Evolutionary conservation across 2,329 filamentous ascomycete species (phyloP).

Genomic region (Diaporthe velutina): DNA sequence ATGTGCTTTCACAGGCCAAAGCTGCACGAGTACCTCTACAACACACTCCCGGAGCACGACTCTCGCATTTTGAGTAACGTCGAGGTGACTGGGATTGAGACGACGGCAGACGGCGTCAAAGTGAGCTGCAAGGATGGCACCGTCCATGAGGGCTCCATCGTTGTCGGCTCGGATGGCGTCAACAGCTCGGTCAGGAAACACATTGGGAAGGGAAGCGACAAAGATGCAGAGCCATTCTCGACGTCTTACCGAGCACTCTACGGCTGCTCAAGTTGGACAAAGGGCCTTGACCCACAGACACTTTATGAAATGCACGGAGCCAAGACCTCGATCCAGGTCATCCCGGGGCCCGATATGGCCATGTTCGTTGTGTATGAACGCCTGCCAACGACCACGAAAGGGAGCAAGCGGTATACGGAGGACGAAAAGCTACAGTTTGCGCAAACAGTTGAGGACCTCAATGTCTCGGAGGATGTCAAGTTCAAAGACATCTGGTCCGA

Average conservation of each 20-base stretch:
- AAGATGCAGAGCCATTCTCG: slow-evolving; percentile 38
- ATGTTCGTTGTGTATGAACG: slow-evolving; percentile 41
- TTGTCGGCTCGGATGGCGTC: slow-evolving; percentile 46
- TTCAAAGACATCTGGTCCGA: slow-evolving; percentile 40
- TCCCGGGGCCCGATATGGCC: slow-evolving; percentile 29
- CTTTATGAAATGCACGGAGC: slow-evolving; percentile 40
- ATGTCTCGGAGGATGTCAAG: slow-evolving; percentile 36
- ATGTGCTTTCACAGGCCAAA: slow-evolving; percentile 43
- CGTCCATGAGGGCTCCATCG: slow-evolving; percentile 43
- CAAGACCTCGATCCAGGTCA: slow-evolving; percentile 34
- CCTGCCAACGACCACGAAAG: slow-evolving; percentile 34
- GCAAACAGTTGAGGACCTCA: slow-evolving; percentile 33
- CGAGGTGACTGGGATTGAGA: slow-evolving; percentile 40
- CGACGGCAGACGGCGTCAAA: slow-evolving; percentile 39
- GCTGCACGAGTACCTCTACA: slow-evolving; percentile 42
- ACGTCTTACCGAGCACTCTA: slow-evolving; percentile 40
- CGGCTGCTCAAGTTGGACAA: slow-evolving; percentile 37
- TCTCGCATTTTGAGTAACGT: slow-evolving; percentile 41
- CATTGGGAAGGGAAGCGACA: slow-evolving; percentile 38
- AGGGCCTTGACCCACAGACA: slow-evolving; percentile 26
- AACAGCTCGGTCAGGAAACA: slow-evolving; percentile 43
- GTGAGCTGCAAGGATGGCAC: slow-evolving; percentile 43
- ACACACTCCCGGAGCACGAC: slow-evolving; percentile 40
- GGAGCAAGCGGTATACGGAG: slow-evolving; percentile 37
- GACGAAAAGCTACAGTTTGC: slow-evolving; percentile 40